phyloP scores from a whole-genome alignment of 2,329 filamentous ascomycete species.

The Tolypocladium endophyticum region DNA sequence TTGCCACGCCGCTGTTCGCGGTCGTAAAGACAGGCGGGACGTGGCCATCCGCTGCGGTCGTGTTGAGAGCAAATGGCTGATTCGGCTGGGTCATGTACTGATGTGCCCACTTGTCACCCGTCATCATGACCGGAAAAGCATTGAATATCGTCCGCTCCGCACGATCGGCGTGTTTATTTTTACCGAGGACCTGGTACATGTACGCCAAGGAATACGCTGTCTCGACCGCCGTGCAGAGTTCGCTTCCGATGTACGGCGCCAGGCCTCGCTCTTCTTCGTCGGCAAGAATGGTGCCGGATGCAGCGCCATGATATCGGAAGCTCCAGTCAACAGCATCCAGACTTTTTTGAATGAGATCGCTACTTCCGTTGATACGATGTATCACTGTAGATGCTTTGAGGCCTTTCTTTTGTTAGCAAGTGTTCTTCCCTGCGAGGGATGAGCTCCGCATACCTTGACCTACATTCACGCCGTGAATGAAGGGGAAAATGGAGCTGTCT shows the following conservation, averaged over 20 bases:
- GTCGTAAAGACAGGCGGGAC: conserved; percentile 32
- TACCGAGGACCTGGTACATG: conserved; percentile 20
- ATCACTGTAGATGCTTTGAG: conserved; percentile 28
- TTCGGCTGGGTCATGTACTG: conserved; percentile 45
- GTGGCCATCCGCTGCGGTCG: conserved; percentile 20
- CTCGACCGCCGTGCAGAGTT: conserved; percentile 24
- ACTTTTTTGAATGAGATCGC: conserved; percentile 22
- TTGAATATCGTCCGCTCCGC: conserved; percentile 44
- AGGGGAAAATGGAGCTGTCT: conserved; percentile 14
- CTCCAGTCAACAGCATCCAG: conserved; percentile 25
- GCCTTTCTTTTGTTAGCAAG: conserved; percentile 12
- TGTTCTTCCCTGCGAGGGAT: not conserved
- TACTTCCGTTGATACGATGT: conserved; percentile 27
- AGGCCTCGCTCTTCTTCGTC: conserved; percentile 28
- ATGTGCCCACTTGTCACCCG: conserved; percentile 42
- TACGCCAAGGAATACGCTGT: conserved; percentile 21
- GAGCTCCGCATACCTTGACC: conserved; percentile 25
- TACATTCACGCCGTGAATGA: conserved; percentile 31
- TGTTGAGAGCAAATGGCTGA: conserved; percentile 34
- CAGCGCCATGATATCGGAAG: conserved; percentile 26
- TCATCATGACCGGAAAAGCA: conserved; percentile 38
- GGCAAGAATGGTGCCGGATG: conserved; percentile 29
- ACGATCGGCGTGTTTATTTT: conserved; percentile 34
- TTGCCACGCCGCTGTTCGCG: conserved; percentile 25
- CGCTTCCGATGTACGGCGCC: conserved; percentile 25